Base-by-base conservation (phyloP, 139 green algal species). In the Volvox reticuliferus region DNA sequence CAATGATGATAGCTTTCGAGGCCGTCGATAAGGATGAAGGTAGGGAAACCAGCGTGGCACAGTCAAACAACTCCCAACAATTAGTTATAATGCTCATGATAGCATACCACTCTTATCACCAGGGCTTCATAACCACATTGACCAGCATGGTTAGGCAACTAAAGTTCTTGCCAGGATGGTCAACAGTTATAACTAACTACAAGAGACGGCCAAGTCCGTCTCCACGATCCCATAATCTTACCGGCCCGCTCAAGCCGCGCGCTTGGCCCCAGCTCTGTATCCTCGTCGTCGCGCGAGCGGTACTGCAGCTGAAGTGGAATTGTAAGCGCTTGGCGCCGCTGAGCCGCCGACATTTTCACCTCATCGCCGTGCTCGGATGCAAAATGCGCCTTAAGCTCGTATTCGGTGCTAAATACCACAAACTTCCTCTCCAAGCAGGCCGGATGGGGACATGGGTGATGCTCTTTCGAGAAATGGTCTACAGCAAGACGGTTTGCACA, bases 391-490 rank as follows among this genome's bases (percentile, higher is more conserved):
- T 96, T 96, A 28, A 99, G 95, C 89, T 99, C 98, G 20, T 95
- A 77, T 88, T 98, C 97, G 0, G 90, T 93, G 32, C 33, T 1
- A 83, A 99, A 99, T 55, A 99, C 98, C 62, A 99, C 95, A 87
- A 99, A 99, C 91, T 98, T 97, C 62, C 95, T 92, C 92, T 98
- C 96, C 87, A 99, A 87, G 95, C 98, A 99, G 35, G 81, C 73
- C 0, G 94, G 95, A 91, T 99, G 93, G 28, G 96, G 95, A 94
- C 98, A 99, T 63, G 94, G 87, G 94, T 96, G 95, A 94, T 99
- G 98, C 26, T 96, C 92, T 17, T 93, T 78, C 3, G 91, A 79
- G 83, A 99, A 99, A 91, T 99, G 98, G 24, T 96, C 95, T 97
- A 94, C 87, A 33, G 32, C 44, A 5, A 55, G 5, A 14, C 44